Conservation (phyloP, 1,284 basidiomycete genomes). For the Sanghuangporus sanghuang region DNA sequence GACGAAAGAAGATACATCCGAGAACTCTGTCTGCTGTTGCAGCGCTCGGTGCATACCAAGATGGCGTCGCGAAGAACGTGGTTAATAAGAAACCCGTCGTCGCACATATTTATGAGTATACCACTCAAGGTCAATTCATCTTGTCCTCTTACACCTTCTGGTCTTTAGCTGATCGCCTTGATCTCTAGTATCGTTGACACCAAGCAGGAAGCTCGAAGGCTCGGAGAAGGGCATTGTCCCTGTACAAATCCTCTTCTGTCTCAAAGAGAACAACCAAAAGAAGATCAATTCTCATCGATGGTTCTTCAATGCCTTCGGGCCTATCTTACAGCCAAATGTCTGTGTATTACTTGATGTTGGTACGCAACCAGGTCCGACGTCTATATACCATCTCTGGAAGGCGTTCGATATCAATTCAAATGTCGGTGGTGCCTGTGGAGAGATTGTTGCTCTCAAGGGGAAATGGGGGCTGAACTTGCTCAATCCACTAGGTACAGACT, state of each 20-base stretch:
- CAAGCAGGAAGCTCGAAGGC: conserved; percentile 78
- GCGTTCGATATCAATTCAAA: conserved; percentile 95
- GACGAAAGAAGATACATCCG: conserved; percentile 77
- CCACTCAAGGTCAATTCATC: conserved; percentile 67
- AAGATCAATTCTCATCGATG: conserved; percentile 94
- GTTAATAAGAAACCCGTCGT: conserved; percentile 84
- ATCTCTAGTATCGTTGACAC: conserved; percentile 70
- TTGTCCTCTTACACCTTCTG: neutral
- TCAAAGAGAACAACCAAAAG: conserved; percentile 91
- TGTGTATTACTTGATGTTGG: conserved; percentile 94
- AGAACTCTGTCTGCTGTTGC: conserved; percentile 83
- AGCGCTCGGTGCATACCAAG: conserved; percentile 83
- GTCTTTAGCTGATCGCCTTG: neutral
- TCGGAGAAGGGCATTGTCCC: conserved; percentile 79
- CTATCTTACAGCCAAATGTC: conserved; percentile 80
- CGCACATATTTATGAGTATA: conserved; percentile 95
- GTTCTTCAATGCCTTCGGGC: conserved; percentile 88
- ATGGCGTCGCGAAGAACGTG: conserved; percentile 87
- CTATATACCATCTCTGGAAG: conserved; percentile 96
- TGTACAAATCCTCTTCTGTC: conserved; percentile 90
- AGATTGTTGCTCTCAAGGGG: conserved; percentile 91
- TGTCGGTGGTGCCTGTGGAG: conserved; percentile 95
- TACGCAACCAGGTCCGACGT: conserved; percentile 84
- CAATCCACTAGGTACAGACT: conserved; percentile 67
- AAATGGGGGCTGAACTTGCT: conserved; percentile 72